Evolutionary conservation across 164 flowering plant genomes (phyloP), one percentile per base, ranked within the genome.

Genomic region (Dillenia suffruticosa): DNA sequence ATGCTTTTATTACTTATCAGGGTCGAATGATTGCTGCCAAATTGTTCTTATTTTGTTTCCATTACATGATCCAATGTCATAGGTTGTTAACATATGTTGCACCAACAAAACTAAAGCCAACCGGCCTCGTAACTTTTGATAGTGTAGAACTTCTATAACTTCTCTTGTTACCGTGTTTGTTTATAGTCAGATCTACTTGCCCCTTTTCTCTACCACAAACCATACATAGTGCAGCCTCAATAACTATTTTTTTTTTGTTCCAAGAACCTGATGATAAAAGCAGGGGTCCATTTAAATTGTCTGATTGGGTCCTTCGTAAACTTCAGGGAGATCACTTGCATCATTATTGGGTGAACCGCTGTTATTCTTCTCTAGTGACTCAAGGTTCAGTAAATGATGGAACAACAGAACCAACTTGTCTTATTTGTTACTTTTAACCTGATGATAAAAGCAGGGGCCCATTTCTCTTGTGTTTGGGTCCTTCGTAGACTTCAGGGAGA

Each of bases 311-410:
- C 87, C 72, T 78, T 76, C 74, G 72, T 82, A 65, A 61, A 77
- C 77, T 50, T 79, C 84, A 79, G 86, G 85, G 68, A 81, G 12
- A 81, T 61, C 10, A 66, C 0, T 49, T 58, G 19, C 79, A 68
- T 61, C 66, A 73, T 79, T 81, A 54, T 79, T 81, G 88, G 82
- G 85, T 79, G 84, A 81, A 79, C 79, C 82, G 69, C 60, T 71
- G 79, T 66, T 45, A 12, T 15, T 63, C 2, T 40, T 58, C 13
- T 45, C 40, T 19, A 50, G 58, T 80, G 72, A 51, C 68, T 54
- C 64, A 72, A 65, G 84, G 87, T 76, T 82, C 82, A 78, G 70
- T 75, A 74, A 80, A 82, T 69, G 63, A 69, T 75, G 83, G 12
- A 2, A 79, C 79, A 77, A 32, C 7, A 32, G 40, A 32, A 32